phyloP scores from a whole-genome alignment of 1,139 yeast genomes.

The Debaryomyces fabryi region DNA sequence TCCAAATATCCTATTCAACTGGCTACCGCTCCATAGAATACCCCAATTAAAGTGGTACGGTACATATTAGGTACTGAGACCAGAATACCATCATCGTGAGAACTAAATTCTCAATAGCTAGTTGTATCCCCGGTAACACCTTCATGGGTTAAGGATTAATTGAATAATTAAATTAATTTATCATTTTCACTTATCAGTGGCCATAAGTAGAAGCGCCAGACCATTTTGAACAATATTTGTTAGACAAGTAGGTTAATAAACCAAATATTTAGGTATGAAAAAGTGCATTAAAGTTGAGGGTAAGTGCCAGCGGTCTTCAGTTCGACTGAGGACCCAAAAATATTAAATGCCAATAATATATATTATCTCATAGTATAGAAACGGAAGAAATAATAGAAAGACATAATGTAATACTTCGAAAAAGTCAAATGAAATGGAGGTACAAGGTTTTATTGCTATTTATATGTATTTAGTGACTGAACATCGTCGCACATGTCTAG shows the following conservation, averaged over 20 bases:
- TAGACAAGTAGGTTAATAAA: slow-evolving; percentile 2
- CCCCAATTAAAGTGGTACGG: not conserved
- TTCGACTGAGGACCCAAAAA: not conserved
- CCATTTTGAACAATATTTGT: slow-evolving; percentile 10
- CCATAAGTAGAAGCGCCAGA: not conserved
- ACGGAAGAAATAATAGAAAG: not conserved
- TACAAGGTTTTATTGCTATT: not conserved
- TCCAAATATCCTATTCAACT: not conserved
- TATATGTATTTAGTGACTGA: not conserved
- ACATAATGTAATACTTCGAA: not conserved
- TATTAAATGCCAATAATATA: not conserved
- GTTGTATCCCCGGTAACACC: slow-evolving; percentile 12
- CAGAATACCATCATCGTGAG: slow-evolving; percentile 12
- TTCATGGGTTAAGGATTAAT: slow-evolving; percentile 9
- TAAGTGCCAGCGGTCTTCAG: not conserved
- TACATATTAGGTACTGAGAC: not conserved
- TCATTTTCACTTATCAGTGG: not conserved
- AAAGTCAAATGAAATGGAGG: not conserved
- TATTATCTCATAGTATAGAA: not conserved
- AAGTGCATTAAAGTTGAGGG: not conserved
- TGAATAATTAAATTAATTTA: slow-evolving; percentile 4
- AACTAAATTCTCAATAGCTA: slow-evolving; percentile 2
- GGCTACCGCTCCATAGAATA: not conserved
- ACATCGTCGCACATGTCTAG: not conserved
- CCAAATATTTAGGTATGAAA: not conserved